phyloP scores from a whole-genome alignment of 2,329 filamentous ascomycete species.

The Zelopaecilomyces penicillatus region DNA sequence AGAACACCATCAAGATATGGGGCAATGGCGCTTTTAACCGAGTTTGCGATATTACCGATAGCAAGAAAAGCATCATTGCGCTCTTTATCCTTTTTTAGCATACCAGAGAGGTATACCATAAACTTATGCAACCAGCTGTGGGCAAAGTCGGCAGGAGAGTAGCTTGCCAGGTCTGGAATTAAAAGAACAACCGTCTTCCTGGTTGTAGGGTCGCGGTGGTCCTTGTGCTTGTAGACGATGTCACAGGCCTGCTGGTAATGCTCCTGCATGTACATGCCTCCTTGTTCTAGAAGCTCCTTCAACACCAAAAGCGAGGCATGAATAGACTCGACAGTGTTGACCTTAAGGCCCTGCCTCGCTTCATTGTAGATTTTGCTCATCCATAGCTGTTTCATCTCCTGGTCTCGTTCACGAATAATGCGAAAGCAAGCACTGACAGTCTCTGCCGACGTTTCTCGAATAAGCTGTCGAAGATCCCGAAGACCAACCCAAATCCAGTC shows the following conservation, averaged over 20 bases:
- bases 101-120: constrained; percentile 90
- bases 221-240: constrained; percentile 84
- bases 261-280: constrained; percentile 98
- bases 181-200: constrained; percentile 82
- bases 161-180: constrained; percentile 87
- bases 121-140: constrained; percentile 84
- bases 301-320: constrained; percentile 92
- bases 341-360: constrained; percentile 68
- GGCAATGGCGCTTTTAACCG: constrained; percentile 88
- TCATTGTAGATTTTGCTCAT: constrained; percentile 88
- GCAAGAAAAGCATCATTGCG: constrained; percentile 90
- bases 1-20: constrained; percentile 93
- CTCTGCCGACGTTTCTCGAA: constrained; percentile 84
- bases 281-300: constrained; percentile 86
- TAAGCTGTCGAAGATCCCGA: constrained; percentile 81
- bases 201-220: constrained; percentile 82
- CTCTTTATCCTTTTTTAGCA: constrained; percentile 92
- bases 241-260: constrained; percentile 89
- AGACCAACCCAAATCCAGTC: constrained; percentile 95
- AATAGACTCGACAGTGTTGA: constrained; percentile 75
- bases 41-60: constrained; percentile 92
- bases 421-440: constrained; percentile 92
- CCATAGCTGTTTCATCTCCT: constrained; percentile 77
- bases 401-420: constrained; percentile 89
- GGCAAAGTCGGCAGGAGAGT: constrained; percentile 85